Conservation (phyloP, 768 basidiomycete species). For the Cyclocybe cylindracea region DNA sequence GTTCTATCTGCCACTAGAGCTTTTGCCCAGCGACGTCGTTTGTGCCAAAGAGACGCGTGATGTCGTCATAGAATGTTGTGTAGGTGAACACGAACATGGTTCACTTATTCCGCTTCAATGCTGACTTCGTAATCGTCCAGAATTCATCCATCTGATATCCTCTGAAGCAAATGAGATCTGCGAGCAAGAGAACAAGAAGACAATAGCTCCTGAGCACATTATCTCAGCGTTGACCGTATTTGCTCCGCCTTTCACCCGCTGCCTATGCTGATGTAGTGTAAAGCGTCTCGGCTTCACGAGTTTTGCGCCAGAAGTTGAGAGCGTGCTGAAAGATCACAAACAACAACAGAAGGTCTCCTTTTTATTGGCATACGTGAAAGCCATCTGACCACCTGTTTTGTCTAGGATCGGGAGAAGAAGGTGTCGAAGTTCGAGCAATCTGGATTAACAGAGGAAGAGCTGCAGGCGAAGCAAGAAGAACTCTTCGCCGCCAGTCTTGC, state of each 20-base stretch:
- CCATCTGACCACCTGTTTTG: slow-evolving; percentile 8
- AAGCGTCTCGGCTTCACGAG: slow-evolving; percentile 92
- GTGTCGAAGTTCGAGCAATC: slow-evolving; percentile 86
- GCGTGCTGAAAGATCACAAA: slow-evolving; percentile 94
- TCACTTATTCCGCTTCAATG: slow-evolving; percentile 1
- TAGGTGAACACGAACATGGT: slow-evolving; percentile 70
- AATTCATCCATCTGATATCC: slow-evolving; percentile 97
- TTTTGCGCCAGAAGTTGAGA: slow-evolving; percentile 88
- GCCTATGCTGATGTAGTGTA: slow-evolving; percentile 5
- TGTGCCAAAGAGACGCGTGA: slow-evolving; percentile 98
- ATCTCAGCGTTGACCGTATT: slow-evolving; percentile 81
- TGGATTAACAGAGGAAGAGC: slow-evolving; percentile 89
- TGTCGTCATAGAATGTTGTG: slow-evolving; percentile 96
- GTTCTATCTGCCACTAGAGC: slow-evolving; percentile 52
- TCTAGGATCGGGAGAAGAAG: slow-evolving; percentile 88
- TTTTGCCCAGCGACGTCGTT: slow-evolving; percentile 83
- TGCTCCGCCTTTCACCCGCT: neutral
- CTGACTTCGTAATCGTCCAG: slow-evolving; percentile 41
- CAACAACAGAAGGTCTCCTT: slow-evolving; percentile 84
- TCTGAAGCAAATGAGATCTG: slow-evolving; percentile 98
- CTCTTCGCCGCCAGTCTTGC: slow-evolving; percentile 92
- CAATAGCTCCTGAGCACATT: slow-evolving; percentile 97
- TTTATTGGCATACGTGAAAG: slow-evolving; percentile 6
- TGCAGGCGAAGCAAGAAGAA: slow-evolving; percentile 83
- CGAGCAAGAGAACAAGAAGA: slow-evolving; percentile 98